Evolutionary conservation across 75 land plant species (phyloP).

Genomic region (Sequoiadendron giganteum): DNA sequence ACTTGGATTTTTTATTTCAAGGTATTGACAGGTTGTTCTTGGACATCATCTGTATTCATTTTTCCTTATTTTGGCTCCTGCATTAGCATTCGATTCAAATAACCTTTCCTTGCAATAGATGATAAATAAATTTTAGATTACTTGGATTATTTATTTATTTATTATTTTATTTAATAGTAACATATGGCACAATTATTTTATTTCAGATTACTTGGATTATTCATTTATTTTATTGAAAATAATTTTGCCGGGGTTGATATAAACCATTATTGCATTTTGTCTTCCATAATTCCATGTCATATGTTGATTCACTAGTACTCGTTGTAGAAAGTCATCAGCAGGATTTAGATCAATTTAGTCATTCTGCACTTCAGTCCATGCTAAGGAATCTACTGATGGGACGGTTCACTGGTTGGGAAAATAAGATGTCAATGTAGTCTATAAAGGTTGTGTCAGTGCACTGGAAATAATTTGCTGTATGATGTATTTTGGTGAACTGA

Average conservation of each 20-base stretch:
- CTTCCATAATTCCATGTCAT: background rate
- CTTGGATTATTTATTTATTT: background rate
- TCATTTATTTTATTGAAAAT: background rate
- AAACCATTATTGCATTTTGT: background rate
- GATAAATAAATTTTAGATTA: no score
- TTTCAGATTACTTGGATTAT: no score
- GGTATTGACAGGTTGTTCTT: background rate
- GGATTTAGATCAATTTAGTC: background rate
- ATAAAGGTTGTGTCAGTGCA: background rate
- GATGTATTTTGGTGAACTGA: background rate
- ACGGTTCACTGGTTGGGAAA: background rate
- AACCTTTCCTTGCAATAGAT: background rate
- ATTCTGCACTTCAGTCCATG: background rate
- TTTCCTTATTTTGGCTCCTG: background rate
- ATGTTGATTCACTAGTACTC: background rate
- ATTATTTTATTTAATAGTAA: no score
- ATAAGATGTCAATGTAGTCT: background rate
- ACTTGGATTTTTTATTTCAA: background rate
- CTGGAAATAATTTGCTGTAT: background rate
- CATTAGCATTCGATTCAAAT: background rate
- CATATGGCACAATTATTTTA: background rate
- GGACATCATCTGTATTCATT: background rate
- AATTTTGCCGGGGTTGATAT: background rate
- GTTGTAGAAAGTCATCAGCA: background rate
- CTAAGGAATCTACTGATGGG: background rate